Evolutionary conservation across 495 filamentous ascomycete genomes (phyloP), one percentile per base, ranked within the genome.

Genomic region (Lasiosphaeria ovina): DNA sequence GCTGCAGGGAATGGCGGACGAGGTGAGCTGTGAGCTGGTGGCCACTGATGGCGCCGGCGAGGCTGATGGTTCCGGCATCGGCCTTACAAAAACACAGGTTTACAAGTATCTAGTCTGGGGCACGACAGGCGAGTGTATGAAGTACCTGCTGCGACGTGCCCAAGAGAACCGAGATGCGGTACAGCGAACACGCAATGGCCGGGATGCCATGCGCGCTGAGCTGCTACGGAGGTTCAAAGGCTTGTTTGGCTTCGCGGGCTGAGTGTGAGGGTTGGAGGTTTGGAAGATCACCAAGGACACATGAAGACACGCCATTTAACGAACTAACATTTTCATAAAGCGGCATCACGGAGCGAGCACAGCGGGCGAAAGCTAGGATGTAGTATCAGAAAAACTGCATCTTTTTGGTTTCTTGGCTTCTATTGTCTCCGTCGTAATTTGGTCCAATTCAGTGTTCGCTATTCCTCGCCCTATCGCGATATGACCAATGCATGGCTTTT

Each of bases 31-130:
- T 62, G 88, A 90, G 66, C 76, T 97, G 14, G 83, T 96, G 32
- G 72, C 85, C 6, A 52, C 54, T 3, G 55, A 49, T 32, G 17
- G 57, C 69, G 24, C 38, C 3, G 52, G 34, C 32, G 45, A 57
- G 24, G 48, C 55, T 11, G 7, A 6, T 36, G 24, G 0, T n/a
- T 11, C 44, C 7, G 44, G 12, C 4, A 7, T n/a, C 5, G 12
- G 5, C 16, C 44, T n/a, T n/a, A 51, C 16, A 33, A 72, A 78
- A 9, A 83, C 85, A 0, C 81, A 83, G 62, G 89, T 87, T 16
- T 95, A 88, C 75, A 98, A 98, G 77, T 93, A 95, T 62, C 76
- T 92, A 59, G 89, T 92, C 35, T 98, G 93, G 93, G 93, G 93
- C 6, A 89, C 87, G 2, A 92, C 91, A 34, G 84, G 87, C 47